Base-by-base conservation (phyloP, 441 rosid species). In the Isatis lusitanica region DNA sequence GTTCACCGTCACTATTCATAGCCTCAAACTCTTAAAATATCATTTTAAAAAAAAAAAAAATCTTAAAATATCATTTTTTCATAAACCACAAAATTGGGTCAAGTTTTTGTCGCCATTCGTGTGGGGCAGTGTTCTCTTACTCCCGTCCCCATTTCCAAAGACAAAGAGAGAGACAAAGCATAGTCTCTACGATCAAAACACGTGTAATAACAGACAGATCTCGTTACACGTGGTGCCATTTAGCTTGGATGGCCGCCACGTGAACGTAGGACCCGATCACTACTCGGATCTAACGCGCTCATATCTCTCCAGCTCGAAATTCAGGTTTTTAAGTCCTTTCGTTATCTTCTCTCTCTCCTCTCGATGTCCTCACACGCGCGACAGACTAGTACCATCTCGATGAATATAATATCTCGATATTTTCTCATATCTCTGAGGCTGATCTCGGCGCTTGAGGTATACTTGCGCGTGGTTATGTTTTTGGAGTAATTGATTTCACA, bases 351-450 rank as follows among this genome's bases (percentile, higher is more conserved):
- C 42, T 69, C 38, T 10, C 30, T 24, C 21, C 21, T 18, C 52
- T 60, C 40, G 50, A 55, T 75, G 79, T 69, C 36, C 61, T 63
- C 71, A 35, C 70, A 75, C 79, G 55, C 79, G 79, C 79, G 79
- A 75, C 79, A 75, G 38, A 38, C 52, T 66, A 26, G 5, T 46
- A 35, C 46, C 58, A 44, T 63, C 71, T 61, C 73, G 63, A 68
- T 73, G 21, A 38, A 60, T 61, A 61, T 55, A 53, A 36, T 63
- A 64, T 65, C 71, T 55, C 12, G 58, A 73, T 61, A 67, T 30
- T 66, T 59, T 51, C 18, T 52, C 59, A 7, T 5, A 13, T 61
- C 31, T 52, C 13, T 62, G 59, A 6, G 28, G 21, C 24, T 28
- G 17, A n/a, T 17, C 5, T 12, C 1, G 5, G 71, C 65, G 76